Base-by-base conservation (phyloP, 2,329 filamentous ascomycete genomes). In the Grosmannia clavigera region DNA sequence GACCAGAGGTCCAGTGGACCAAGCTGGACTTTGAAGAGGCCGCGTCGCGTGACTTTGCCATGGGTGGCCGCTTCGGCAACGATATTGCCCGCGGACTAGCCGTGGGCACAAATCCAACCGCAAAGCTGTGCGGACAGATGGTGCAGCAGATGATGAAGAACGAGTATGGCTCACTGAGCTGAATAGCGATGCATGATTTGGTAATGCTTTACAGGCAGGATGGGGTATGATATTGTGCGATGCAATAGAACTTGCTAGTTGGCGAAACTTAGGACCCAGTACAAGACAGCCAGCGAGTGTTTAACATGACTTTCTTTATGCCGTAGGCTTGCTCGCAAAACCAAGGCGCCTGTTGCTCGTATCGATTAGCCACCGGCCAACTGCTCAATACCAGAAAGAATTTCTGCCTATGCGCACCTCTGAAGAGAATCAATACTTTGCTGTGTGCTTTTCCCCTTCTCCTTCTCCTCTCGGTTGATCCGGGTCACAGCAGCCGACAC, bases 81-180 rank as follows among this genome's bases (percentile, higher is more conserved):
- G 81, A 83, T 60, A 78, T 87, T 63, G 84, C 83, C 25, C 85
- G 83, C 68, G 80, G 77, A 5, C 71, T 87, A 64, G 83, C 83
- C 6, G 84, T 87, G 57, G 79, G 77, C 68, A 81, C 81, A 33
- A 88, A 87, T 68, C 84, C 85, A 29, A 86, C 82, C 19, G 84
- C 85, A 2, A 87, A 87, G 72, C 72, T 87, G 52, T 88, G 85
- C 67, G 85, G 84, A 1, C 78, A 85, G 66, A 87, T 87, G 69
- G 84, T 88, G 46, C 78, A 81, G 57, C 82, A 86, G 71, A 84
- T 84, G 56, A 84, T 87, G 82, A 84, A 78, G 73, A 85, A 82
- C 70, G 85, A 87, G 69, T 85, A 84, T 65, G 81, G 80, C 0
- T 73, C 76, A 5, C 51, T 56, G n/a, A 31, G 11, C 19, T 58